Percentiles rank a stretch among this genome's conserved stretches.
Conservation (phyloP, 495 filamentous ascomycete species). For the Neurospora hispaniola region DNA sequence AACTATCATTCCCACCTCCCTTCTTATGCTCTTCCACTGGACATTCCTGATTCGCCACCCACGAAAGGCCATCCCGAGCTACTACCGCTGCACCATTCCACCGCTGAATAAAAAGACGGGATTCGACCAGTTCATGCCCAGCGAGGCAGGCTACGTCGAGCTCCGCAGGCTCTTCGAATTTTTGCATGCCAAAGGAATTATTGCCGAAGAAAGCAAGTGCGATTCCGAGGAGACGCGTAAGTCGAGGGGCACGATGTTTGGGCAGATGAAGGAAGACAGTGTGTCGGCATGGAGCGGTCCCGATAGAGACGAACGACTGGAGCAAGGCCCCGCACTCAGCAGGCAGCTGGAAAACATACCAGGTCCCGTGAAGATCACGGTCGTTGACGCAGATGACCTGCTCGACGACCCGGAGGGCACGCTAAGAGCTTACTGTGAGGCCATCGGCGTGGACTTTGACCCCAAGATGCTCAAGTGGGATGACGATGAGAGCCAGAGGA, state of each 20-base stretch:
- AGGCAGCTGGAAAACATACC: neutral
- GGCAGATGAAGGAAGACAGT: too few species aligned
- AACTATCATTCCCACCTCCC: constrained; percentile 62
- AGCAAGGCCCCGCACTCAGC: neutral
- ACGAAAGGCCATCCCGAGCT: constrained; percentile 73
- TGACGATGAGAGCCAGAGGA: constrained; percentile 51
- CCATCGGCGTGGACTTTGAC: constrained; percentile 60
- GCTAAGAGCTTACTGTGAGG: constrained; percentile 66
- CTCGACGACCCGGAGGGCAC: constrained; percentile 68
- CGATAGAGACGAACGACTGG: too few species aligned
- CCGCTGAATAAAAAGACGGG: constrained; percentile 72
- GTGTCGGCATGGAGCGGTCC: too few species aligned
- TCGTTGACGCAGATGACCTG: constrained; percentile 93
- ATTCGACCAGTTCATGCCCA: constrained; percentile 74
- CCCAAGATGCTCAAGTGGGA: constrained; percentile 77
- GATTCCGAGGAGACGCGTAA: neutral
- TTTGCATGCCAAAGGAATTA: constrained; percentile 46
- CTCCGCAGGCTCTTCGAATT: constrained; percentile 79
- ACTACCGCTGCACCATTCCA: constrained; percentile 91
- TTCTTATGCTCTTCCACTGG: constrained; percentile 73
- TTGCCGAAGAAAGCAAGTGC: constrained; percentile 35
- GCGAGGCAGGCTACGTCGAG: constrained; percentile 84
- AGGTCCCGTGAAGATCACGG: constrained; percentile 47
- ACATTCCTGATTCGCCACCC: constrained; percentile 97
- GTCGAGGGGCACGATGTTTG: too few species aligned